A percentile compares a stretch with the other conserved stretches of the same genome.
These are phyloP conservation scores for Botrytis hyacinthi DNA, from an alignment of 2,329 filamentous ascomycete species.

Conservation along the genomic window DNA sequence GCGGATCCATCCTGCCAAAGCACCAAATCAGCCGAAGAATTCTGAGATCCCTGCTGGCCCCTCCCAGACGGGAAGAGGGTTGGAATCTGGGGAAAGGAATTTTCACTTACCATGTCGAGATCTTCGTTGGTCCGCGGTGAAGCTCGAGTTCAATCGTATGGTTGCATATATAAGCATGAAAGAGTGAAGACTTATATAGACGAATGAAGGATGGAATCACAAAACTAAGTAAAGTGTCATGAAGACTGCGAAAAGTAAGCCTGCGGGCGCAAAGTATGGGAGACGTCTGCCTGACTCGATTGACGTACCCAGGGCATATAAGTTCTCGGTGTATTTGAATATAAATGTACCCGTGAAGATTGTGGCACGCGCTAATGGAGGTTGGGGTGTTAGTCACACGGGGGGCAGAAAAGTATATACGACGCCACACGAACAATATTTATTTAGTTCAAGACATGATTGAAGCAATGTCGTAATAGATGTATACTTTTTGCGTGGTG, in stretches of 20 bases:
- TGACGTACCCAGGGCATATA: constrained; percentile 6
- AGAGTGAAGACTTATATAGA: constrained; percentile 16
- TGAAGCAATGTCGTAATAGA: constrained; percentile 4
- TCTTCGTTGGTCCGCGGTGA: constrained; percentile 10
- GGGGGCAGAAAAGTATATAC: constrained; percentile 13
- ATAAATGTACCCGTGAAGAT: constrained; percentile 18
- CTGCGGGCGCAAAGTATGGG: constrained; percentile 1
- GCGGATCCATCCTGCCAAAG: constrained; percentile 45
- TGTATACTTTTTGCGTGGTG: not conserved
- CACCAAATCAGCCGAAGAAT: constrained; percentile 6
- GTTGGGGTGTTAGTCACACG: constrained; percentile 34
- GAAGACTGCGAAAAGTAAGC: not conserved
- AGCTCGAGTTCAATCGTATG: constrained; percentile 7
- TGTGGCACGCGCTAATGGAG: constrained; percentile 32
- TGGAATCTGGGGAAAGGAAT: not conserved
- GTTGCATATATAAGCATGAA: constrained; percentile 17
- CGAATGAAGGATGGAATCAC: constrained; percentile 11
- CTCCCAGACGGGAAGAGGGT: constrained; percentile 3
- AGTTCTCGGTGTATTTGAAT: constrained; percentile 8
- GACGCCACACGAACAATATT: constrained; percentile 24
- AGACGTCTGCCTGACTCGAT: constrained; percentile 18
- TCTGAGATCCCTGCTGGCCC: not conserved
- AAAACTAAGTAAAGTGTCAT: constrained; percentile 7
- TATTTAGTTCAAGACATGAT: constrained; percentile 16
- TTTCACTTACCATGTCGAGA: constrained; percentile 19